phyloP scores from a whole-genome alignment of 176 grass and related monocot species.

The Raddia guianensis region DNA sequence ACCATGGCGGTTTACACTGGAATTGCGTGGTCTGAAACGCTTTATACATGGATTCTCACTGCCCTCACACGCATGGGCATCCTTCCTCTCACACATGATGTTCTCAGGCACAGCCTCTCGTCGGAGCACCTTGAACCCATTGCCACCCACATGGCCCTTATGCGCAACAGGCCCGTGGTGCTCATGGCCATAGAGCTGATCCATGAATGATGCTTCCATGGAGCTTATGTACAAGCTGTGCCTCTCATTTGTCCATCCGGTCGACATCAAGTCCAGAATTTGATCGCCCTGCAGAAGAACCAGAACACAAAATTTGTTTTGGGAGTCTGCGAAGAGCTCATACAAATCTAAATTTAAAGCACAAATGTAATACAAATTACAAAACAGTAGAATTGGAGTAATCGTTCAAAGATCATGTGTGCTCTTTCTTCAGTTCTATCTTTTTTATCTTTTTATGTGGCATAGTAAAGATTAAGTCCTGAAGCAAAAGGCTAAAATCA shows the following conservation, averaged over 20 bases:
- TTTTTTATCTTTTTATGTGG: background rate
- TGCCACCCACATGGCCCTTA: background rate
- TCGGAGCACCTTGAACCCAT: conserved; percentile 48
- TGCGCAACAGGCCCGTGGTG: background rate
- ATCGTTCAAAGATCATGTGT: background rate
- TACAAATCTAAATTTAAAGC: background rate
- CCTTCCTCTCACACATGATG: conserved; percentile 34
- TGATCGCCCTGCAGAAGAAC: conserved; percentile 41
- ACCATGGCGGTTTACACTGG: background rate
- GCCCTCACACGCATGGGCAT: background rate
- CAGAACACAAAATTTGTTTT: conserved; percentile 2
- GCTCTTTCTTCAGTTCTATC: background rate
- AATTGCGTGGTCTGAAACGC: conserved; percentile 43
- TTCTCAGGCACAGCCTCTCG: conserved; percentile 29
- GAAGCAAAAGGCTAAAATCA: background rate
- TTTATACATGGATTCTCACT: conserved; percentile 56
- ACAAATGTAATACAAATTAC: background rate
- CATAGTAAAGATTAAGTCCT: background rate
- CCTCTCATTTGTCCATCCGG: conserved; percentile 68
- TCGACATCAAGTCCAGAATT: conserved; percentile 31
- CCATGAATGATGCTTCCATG: conserved; percentile 70
- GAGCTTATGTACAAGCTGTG: conserved; percentile 66
- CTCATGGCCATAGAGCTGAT: conserved; percentile 43
- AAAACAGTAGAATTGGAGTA: background rate
- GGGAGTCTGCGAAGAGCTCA: background rate